These are phyloP conservation scores for Aaosphaeria pasadenensis DNA, from an alignment of 2,329 filamentous ascomycete genomes.

Conservation along the genomic window DNA sequence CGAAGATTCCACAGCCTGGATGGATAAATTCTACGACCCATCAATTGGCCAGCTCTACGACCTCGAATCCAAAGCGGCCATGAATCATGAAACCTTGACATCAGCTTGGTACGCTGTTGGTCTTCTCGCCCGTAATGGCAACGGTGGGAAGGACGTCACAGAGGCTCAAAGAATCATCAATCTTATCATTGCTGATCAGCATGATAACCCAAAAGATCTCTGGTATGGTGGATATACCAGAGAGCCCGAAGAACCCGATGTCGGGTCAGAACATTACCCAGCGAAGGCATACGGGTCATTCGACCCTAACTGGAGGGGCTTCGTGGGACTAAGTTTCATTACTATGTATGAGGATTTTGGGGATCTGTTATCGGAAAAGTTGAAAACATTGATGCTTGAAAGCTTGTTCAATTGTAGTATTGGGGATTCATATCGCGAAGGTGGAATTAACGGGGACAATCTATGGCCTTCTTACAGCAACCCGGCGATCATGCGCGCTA, in stretches of 20 bases:
- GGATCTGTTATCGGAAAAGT: conserved; percentile 24
- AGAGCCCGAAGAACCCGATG: not conserved
- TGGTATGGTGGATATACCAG: conserved; percentile 5
- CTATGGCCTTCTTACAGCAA: conserved; percentile 59
- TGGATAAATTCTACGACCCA: not conserved
- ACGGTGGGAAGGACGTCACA: not conserved
- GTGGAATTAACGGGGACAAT: conserved; percentile 55
- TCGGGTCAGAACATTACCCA: not conserved
- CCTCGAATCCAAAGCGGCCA: not conserved
- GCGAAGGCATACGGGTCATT: conserved; percentile 49
- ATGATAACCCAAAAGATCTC: conserved; percentile 3
- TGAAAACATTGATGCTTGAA: conserved; percentile 24
- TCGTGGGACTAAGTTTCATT: conserved; percentile 55
- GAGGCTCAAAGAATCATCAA: not conserved
- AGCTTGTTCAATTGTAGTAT: conserved; percentile 51
- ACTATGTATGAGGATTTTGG: conserved; percentile 55
- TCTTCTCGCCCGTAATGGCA: not conserved
- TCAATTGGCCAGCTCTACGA: not conserved
- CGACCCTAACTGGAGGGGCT: conserved; percentile 61
- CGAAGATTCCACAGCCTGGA: not conserved
- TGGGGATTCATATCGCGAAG: conserved; percentile 57
- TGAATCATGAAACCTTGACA: not conserved
- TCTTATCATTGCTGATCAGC: conserved; percentile 2
- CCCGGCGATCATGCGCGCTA: conserved; percentile 56
- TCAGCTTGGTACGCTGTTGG: not conserved